Conservation (phyloP, 2,329 filamentous ascomycete species). For the Fusarium sterilihyphosum region DNA sequence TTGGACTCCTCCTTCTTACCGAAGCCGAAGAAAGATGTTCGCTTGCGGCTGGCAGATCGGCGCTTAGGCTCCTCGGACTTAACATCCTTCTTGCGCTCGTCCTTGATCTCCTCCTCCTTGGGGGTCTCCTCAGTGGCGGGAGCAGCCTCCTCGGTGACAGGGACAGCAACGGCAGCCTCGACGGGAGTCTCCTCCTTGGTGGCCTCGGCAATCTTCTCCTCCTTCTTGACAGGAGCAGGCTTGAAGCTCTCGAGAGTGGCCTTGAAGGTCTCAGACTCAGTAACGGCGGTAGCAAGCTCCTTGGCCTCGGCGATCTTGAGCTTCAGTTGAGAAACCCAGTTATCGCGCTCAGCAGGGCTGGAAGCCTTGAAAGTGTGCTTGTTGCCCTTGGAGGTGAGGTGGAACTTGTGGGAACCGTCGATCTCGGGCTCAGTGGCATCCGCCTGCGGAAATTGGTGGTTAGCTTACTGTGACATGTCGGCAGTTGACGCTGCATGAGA, state of each 20-base stretch:
- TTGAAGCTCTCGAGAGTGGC: slow-evolving; percentile 77
- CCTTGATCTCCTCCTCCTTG: slow-evolving; percentile 50
- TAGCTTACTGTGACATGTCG: slow-evolving; percentile 28
- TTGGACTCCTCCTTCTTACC: slow-evolving; percentile 63
- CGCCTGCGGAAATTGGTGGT: slow-evolving; percentile 51
- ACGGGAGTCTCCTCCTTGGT: slow-evolving; percentile 47
- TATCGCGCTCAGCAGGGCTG: slow-evolving; percentile 81
- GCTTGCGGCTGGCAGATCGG: slow-evolving; percentile 73
- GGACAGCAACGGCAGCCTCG: slow-evolving; percentile 40
- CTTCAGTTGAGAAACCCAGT: slow-evolving; percentile 89
- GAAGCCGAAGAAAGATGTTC: slow-evolving; percentile 71
- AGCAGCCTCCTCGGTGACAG: slow-evolving; percentile 39
- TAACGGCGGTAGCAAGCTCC: slow-evolving; percentile 77
- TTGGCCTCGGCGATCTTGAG: slow-evolving; percentile 86
- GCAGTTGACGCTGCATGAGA: slow-evolving; percentile 23
- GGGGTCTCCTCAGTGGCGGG: slow-evolving; percentile 47
- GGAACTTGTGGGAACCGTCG: slow-evolving; percentile 83
- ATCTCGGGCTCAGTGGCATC: slow-evolving; percentile 76
- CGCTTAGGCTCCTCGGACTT: slow-evolving; percentile 70
- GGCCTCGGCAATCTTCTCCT: slow-evolving; percentile 52
- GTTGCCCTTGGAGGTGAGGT: slow-evolving; percentile 84
- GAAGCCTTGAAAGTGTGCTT: slow-evolving; percentile 94
- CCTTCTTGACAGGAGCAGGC: slow-evolving; percentile 58
- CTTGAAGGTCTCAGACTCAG: slow-evolving; percentile 89
- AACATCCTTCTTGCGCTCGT: slow-evolving; percentile 54